phyloP scores from a whole-genome alignment of 495 filamentous ascomycete species.

The Podospora pseudoanserina region DNA sequence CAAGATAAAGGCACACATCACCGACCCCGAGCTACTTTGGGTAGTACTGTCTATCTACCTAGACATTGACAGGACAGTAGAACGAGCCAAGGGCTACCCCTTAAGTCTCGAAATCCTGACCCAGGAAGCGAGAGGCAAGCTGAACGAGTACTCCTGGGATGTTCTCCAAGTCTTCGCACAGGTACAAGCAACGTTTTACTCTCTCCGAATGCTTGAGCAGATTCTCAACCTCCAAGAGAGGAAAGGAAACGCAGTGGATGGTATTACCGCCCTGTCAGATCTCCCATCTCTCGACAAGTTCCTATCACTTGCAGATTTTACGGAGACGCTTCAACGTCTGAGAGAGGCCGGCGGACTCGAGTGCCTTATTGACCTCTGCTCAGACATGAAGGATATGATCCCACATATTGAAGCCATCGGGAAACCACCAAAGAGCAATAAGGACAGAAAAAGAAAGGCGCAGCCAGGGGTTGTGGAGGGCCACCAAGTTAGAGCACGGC shows the following conservation, averaged over 20 bases:
- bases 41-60: slow-evolving; percentile 40
- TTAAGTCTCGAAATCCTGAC: slow-evolving; percentile 29
- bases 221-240: slow-evolving; percentile 35
- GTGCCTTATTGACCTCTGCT: slow-evolving; percentile 17
- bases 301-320: slow-evolving; percentile 21
- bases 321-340: slow-evolving; percentile 15
- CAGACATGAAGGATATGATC: slow-evolving; percentile 16
- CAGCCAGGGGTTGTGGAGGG: not conserved
- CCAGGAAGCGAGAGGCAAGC: slow-evolving; percentile 19
- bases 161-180: slow-evolving; percentile 63
- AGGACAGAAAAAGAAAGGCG: slow-evolving; percentile 21
- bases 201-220: slow-evolving; percentile 61
- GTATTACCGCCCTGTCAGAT: slow-evolving; percentile 2
- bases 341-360: slow-evolving; percentile 13
- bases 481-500: not conserved
- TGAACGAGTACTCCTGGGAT: slow-evolving; percentile 48
- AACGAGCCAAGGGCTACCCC: slow-evolving; percentile 27
- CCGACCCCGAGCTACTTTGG: slow-evolving; percentile 30
- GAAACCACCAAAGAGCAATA: slow-evolving; percentile 10
- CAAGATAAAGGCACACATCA: slow-evolving; percentile 1
- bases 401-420: slow-evolving; percentile 18
- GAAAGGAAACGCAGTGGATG: not conserved
- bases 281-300: slow-evolving; percentile 25
- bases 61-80: slow-evolving; percentile 39
- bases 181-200: slow-evolving; percentile 60